Evolutionary conservation across 208 protist genomes (phyloP), one percentile per base, ranked within the genome.

Genomic region (Histomonas meleagridis): DNA sequence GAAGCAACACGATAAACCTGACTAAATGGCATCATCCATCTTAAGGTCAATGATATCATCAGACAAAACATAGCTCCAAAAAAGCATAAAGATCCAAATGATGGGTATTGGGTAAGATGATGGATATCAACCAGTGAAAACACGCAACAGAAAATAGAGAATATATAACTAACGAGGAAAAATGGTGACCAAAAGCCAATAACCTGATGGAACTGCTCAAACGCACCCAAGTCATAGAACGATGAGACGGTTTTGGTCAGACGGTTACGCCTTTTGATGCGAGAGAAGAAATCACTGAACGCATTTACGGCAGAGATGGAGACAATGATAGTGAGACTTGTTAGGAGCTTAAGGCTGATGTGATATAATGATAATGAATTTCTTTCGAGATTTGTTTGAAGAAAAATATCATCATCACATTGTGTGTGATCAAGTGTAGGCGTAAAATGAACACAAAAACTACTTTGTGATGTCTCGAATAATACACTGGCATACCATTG

Each of bases 111-210:
- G 10, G 76, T 51, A 16, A 86, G 32, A 14, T 32, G 32, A 12
- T 14, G 9, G 0, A 26, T 38, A 55, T 86, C 76, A 55, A 5
- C 38, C 16, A 86, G 32, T 18, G 55, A 43, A 38, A 38, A 51
- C 0, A 51, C 5, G 38, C 46, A 51, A 18, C 14, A 14, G 10
- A 51, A 51, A 49, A 86, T 28, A 32, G 55, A 18, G 4, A 86
- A 51, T 38, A 86, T 7, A 26, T 48, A 26, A 18, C 18, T 86
- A 38, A 86, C 1, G 21, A 86, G 18, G 21, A 32, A 32, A 32
- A 86, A 55, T 57, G 38, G 16, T n/a, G 51, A 32, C 76, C 76
- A 86, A 86, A 86, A 86, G 32, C 76, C 76, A 86, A 86, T 86
- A 38, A 46, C 55, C 38, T 40, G 38, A 86, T 86, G 76, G 32